Evolutionary conservation across 2,329 filamentous ascomycete species (phyloP), one percentile per base, ranked within the genome.

Genomic region (Helminthosporium solani): DNA sequence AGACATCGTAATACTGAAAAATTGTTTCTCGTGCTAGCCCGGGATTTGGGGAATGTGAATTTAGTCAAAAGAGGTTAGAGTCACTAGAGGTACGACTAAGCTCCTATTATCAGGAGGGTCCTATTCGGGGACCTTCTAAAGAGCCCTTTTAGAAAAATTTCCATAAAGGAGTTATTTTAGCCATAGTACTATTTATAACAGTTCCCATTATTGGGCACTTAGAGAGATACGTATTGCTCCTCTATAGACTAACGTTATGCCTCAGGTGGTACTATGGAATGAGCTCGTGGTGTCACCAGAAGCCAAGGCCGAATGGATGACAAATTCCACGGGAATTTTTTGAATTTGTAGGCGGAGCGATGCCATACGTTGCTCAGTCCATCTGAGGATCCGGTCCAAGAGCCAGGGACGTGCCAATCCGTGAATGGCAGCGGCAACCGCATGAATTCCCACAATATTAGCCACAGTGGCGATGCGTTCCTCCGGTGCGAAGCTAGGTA

Each of bases 391-490:
- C 42, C 43, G 5, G 18, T 46, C 36, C 20, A 38, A 42, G 33
- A 47, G 39, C 33, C 23, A 47, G 39, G 33, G 33, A 47, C 25
- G 33, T 47, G 16, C 33, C 23, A 47, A 47, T 47, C 36, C 15
- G 36, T 46, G 28, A 46, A 46, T 46, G 19, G 30, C 37, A 34
- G 36, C 35, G 30, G 20, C 21, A 46, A 46, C 36, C 30, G 33
- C 33, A 47, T 47, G 23, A 47, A 47, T 42, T 42, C 39, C 44
- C 14, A 47, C 23, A 42, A 47, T 47, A 42, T 42, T 7, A 47
- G 44, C 39, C 23, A 42, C 23, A 47, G 38, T 47, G 23, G 44
- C 44, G 33, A 47, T 47, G 23, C 33, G 21, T 42, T 42, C 31
- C 39, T 42, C 30, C 20, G 19, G 44, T 37, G 16, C 16, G 33